Conservation (phyloP, 2,329 filamentous ascomycete genomes). For the Cercospora sesami region DNA sequence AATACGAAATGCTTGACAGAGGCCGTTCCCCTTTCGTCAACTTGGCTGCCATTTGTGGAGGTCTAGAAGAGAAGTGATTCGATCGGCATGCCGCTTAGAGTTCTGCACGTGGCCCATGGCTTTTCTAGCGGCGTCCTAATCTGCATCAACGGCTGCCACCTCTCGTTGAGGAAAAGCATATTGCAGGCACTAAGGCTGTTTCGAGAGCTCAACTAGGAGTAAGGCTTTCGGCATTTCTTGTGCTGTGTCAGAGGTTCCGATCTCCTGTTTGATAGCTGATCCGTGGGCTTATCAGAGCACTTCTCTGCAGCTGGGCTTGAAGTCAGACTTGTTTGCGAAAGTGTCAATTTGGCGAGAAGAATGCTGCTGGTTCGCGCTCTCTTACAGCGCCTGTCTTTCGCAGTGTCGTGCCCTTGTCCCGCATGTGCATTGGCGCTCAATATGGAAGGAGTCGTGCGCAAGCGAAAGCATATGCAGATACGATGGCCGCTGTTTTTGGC, state of each 20-base stretch:
- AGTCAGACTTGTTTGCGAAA: neutral
- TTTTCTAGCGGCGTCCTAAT: neutral
- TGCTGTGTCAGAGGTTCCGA: neutral
- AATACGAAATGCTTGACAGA: conserved; percentile 1
- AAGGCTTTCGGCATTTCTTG: conserved; percentile 1
- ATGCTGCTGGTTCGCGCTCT: neutral
- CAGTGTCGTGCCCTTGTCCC: neutral
- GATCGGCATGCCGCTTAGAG: neutral
- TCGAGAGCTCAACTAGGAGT: neutral
- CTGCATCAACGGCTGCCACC: neutral
- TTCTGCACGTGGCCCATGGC: conserved; percentile 12
- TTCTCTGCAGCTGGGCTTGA: neutral
- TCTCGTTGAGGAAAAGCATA: conserved; percentile 1
- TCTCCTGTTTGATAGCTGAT: neutral
- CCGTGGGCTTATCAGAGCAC: neutral
- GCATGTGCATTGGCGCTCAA: neutral
- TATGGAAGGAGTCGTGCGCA: neutral
- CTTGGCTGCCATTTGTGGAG: conserved; percentile 7
- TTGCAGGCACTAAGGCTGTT: neutral
- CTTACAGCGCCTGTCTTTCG: neutral
- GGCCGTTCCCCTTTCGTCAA: neutral
- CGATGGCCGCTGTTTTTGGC: neutral
- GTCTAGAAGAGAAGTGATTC: conserved; percentile 7
- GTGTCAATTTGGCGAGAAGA: neutral
- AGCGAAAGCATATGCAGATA: neutral